These are phyloP conservation scores for Jatropha curcas DNA, from an alignment of 345 rosid species.

Conservation along the genomic window DNA sequence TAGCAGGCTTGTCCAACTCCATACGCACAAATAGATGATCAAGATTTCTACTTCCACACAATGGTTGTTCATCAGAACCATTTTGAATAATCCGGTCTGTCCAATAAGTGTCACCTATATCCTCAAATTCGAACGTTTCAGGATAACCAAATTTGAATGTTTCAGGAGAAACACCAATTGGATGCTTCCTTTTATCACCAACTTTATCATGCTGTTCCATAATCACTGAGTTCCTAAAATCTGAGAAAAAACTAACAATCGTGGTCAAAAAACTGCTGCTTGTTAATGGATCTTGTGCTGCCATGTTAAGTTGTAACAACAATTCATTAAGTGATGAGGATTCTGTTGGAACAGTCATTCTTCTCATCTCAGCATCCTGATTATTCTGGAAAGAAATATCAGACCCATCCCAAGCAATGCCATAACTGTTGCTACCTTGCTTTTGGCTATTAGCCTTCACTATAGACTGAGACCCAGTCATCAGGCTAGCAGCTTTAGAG, in stretches of 20 bases:
- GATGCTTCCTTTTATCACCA: slow-evolving; percentile 48
- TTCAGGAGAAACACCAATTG: slow-evolving; percentile 51
- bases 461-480: slow-evolving; percentile 73
- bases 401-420: slow-evolving; percentile 37
- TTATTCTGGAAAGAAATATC: slow-evolving; percentile 32
- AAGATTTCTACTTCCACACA: slow-evolving; percentile 38
- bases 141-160: slow-evolving; percentile 78
- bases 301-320: slow-evolving; percentile 60
- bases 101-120: slow-evolving; percentile 93
- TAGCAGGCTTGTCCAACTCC: slow-evolving; percentile 52
- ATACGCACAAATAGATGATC: slow-evolving; percentile 56
- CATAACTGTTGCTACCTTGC: slow-evolving; percentile 29
- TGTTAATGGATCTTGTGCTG: slow-evolving; percentile 61
- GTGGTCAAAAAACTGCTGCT: slow-evolving; percentile 46
- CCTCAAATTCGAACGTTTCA: slow-evolving; percentile 89
- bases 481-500: slow-evolving; percentile 87
- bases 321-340: slow-evolving; percentile 61
- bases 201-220: slow-evolving; percentile 41
- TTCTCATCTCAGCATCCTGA: slow-evolving; percentile 44
- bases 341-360: slow-evolving; percentile 33
- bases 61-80: slow-evolving; percentile 80
- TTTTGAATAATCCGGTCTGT: slow-evolving; percentile 83
- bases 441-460: slow-evolving; percentile 50
- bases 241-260: slow-evolving; percentile 66
- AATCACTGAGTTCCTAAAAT: slow-evolving; percentile 65